These are phyloP conservation scores for Plasmodium chabaudi DNA, from an alignment of 169 alveolate species.

Conservation along the genomic window DNA sequence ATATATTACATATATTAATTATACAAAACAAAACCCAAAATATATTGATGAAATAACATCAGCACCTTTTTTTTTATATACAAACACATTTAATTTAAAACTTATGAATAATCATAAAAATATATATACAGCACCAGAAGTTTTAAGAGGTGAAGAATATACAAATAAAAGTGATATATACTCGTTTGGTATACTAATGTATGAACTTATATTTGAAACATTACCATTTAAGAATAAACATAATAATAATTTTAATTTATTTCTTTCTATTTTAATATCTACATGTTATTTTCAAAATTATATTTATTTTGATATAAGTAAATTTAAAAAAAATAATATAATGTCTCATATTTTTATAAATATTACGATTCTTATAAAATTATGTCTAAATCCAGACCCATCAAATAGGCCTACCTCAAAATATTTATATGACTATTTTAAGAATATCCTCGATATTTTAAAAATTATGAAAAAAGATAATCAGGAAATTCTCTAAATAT, in stretches of 20 bases:
- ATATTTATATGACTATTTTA: constrained; percentile 21
- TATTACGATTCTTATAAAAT: constrained; percentile 25
- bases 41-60: constrained; percentile 1
- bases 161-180: constrained; percentile 87
- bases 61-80: constrained; percentile 5
- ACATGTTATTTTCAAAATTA: constrained; percentile 29
- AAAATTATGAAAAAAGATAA: not conserved
- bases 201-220: constrained; percentile 81
- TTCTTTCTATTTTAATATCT: constrained; percentile 20
- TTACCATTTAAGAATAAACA: constrained; percentile 21
- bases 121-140: constrained; percentile 86
- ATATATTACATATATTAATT: constrained; percentile 22
- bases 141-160: constrained; percentile 82
- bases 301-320: constrained; percentile 23
- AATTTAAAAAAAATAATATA: not conserved
- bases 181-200: constrained; percentile 87
- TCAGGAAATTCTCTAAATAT: not conserved
- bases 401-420: constrained; percentile 40
- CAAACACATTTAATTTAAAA: constrained; percentile 2
- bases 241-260: not conserved
- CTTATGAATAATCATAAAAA: not conserved
- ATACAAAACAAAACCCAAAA: not conserved
- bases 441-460: constrained; percentile 9
- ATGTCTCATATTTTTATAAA: constrained; percentile 29
- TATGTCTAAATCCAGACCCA: constrained; percentile 60